phyloP scores from a whole-genome alignment of 352 stramenopile species.

The Blastocystis sp. region DNA sequence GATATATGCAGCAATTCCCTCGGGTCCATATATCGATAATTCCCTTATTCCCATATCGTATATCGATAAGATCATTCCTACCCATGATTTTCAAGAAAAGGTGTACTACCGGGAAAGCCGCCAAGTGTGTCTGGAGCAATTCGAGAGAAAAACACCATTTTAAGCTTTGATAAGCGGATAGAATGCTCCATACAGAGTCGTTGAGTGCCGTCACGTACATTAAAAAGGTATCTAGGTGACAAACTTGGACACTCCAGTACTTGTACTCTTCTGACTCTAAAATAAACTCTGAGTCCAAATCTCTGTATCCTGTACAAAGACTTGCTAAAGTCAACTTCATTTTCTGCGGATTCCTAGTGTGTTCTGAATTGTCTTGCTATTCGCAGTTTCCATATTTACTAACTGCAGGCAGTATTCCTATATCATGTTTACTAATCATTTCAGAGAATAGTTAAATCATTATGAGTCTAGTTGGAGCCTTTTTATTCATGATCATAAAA shows the following conservation, averaged over 20 bases:
- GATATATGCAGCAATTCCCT: slow-evolving; percentile 13
- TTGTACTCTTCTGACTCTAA: slow-evolving; percentile 24
- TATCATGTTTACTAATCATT: no score
- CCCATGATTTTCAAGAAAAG: background rate
- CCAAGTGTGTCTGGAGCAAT: slow-evolving; percentile 14
- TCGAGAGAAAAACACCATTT: background rate
- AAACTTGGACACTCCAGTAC: background rate
- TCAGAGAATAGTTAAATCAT: no score
- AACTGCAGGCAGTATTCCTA: no score
- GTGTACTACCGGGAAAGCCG: slow-evolving; percentile 1
- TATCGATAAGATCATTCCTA: slow-evolving; percentile 51
- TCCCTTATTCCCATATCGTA: slow-evolving; percentile 47
- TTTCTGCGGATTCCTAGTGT: background rate
- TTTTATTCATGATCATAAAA: no score
- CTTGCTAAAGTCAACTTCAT: background rate
- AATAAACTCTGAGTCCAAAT: slow-evolving; percentile 21
- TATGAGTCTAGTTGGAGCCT: no score
- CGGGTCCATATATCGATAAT: slow-evolving; percentile 27
- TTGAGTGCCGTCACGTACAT: slow-evolving; percentile 26
- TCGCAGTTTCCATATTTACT: no score
- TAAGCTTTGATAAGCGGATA: slow-evolving; percentile 22
- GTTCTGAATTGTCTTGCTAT: no score
- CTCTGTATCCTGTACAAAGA: slow-evolving; percentile 28
- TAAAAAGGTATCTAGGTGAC: slow-evolving; percentile 3
- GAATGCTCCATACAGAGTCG: slow-evolving; percentile 18